A percentile compares a stretch with the other conserved stretches of the same genome.
Conservation (phyloP, 2,329 filamentous ascomycete genomes). For the Aspergillus eucalypticola region DNA sequence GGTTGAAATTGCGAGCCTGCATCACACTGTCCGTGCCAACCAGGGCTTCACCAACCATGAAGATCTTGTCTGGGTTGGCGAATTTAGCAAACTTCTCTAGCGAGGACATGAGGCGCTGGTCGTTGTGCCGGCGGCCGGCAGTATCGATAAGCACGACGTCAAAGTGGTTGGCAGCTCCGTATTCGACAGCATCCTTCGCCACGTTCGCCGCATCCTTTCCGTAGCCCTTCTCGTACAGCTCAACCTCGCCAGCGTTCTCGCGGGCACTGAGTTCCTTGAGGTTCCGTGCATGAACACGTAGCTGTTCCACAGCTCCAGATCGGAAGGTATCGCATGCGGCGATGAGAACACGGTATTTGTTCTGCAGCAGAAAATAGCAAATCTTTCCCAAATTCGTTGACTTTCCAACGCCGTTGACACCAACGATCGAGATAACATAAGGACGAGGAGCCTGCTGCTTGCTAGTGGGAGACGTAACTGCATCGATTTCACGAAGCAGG, state of each 20-base stretch:
- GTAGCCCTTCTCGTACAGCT: slow-evolving; percentile 95
- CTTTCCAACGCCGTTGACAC: slow-evolving; percentile 97
- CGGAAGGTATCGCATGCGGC: slow-evolving; percentile 96
- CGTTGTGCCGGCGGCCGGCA: slow-evolving; percentile 90
- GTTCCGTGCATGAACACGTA: slow-evolving; percentile 92
- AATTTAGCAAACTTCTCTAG: slow-evolving; percentile 97
- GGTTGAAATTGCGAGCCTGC: slow-evolving; percentile 95
- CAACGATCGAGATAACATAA: slow-evolving; percentile 97
- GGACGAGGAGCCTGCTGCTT: slow-evolving; percentile 70
- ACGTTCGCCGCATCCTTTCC: slow-evolving; percentile 96
- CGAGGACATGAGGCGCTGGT: slow-evolving; percentile 91
- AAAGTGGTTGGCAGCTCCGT: slow-evolving; percentile 72
- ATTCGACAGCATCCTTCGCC: slow-evolving; percentile 86
- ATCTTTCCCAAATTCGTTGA: slow-evolving; percentile 98
- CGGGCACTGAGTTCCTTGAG: slow-evolving; percentile 82
- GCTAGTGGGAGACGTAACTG: slow-evolving; percentile 66
- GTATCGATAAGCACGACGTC: slow-evolving; percentile 98
- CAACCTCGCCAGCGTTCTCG: slow-evolving; percentile 77
- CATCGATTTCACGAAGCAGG: slow-evolving; percentile 87
- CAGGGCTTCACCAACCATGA: slow-evolving; percentile 93
- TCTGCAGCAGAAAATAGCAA: slow-evolving; percentile 95
- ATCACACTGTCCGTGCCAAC: slow-evolving; percentile 95
- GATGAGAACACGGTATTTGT: slow-evolving; percentile 92
- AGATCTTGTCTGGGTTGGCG: slow-evolving; percentile 93
- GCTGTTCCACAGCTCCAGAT: slow-evolving; percentile 93